These are phyloP conservation scores for Starmerella lactis-condensi DNA, from an alignment of 805 yeast genomes.

Conservation along the genomic window DNA sequence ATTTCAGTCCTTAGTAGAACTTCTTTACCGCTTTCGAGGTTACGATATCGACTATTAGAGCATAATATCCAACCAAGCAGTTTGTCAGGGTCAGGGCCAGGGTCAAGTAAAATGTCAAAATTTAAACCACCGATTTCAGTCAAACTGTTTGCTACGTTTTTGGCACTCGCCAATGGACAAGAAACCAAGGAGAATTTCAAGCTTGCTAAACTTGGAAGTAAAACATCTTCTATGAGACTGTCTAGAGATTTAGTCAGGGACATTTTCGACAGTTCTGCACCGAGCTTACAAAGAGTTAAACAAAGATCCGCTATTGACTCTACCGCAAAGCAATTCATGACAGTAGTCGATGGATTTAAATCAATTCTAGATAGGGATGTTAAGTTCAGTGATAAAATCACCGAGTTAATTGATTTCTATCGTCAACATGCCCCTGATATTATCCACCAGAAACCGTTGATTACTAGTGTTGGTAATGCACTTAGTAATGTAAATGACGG, in stretches of 20 bases:
- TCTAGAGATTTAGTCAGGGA: no score
- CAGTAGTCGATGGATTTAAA: no score
- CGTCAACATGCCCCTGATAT: neutral
- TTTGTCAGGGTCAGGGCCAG: conserved; percentile 60
- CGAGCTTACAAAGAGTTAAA: no score
- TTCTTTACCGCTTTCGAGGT: conserved; percentile 40
- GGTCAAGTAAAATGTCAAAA: conserved; percentile 61
- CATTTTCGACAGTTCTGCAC: no score
- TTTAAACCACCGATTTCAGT: conserved; percentile 42
- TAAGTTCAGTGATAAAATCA: no score
- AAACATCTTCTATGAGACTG: conserved; percentile 16
- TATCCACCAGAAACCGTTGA: conserved; percentile 1
- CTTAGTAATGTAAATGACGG: neutral
- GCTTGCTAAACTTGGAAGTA: conserved; percentile 32
- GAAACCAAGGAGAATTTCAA: conserved; percentile 50
- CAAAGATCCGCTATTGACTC: no score
- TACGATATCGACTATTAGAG: conserved; percentile 33
- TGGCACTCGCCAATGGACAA: conserved; percentile 41
- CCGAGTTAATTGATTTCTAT: neutral
- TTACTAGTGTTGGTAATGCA: neutral
- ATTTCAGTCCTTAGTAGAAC: conserved; percentile 37
- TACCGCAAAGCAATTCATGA: no score
- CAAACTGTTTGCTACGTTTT: conserved; percentile 39
- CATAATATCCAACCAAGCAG: conserved; percentile 52
- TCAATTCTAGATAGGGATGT: no score